These are phyloP conservation scores for Fremontodendron californicum DNA, from an alignment of 345 rosid genomes.

Conservation along the genomic window DNA sequence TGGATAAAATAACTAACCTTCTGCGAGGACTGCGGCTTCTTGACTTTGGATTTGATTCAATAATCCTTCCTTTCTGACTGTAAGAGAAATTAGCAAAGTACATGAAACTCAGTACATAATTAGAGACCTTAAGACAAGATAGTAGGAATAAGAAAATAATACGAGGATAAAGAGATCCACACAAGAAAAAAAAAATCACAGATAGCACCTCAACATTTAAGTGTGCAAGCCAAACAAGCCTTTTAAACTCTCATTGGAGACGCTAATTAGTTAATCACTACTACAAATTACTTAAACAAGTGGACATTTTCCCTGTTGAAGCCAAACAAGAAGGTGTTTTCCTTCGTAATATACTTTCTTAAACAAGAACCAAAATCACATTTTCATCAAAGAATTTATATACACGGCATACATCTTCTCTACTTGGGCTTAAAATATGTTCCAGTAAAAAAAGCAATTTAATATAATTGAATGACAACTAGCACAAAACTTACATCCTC, in stretches of 20 bases:
- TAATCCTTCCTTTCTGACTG: constrained; percentile 52
- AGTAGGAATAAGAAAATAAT: not conserved
- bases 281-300: not conserved
- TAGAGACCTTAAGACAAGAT: not conserved
- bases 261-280: not conserved
- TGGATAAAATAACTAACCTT: constrained; percentile 22
- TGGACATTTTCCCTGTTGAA: not conserved
- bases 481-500: constrained; percentile 56
- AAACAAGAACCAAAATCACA: not conserved
- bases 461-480: not conserved
- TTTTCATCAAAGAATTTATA: not conserved
- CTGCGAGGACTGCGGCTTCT: constrained; percentile 56
- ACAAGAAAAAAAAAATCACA: not conserved
- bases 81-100: not conserved
- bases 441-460: not conserved
- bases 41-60: constrained; percentile 45
- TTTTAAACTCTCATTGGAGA: not conserved
- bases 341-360: not conserved
- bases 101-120: not conserved
- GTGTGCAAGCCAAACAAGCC: not conserved
- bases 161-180: not conserved
- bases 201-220: not conserved
- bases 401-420: not conserved
- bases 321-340: not conserved
- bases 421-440: not conserved